Evolutionary conservation across 768 basidiomycete species (phyloP).

Genomic region (Phaffia tasmanica): DNA sequence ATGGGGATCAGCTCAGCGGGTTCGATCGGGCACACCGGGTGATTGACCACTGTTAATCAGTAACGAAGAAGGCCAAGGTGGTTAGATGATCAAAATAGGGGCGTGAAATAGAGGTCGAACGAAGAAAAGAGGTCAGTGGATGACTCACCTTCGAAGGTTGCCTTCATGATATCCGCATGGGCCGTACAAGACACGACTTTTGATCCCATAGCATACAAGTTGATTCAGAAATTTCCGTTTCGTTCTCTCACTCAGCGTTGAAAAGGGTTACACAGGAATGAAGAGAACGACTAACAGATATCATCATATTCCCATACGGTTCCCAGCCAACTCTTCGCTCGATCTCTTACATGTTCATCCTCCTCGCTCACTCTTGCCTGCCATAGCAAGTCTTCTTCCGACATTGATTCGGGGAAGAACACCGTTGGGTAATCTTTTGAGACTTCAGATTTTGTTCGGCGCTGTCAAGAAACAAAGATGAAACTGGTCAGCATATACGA

Average conservation of each 20-base stretch:
- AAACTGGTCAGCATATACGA: too few species aligned
- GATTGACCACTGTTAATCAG: background rate
- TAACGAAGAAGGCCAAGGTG: too few species aligned
- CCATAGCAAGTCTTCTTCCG: slow-evolving; percentile 7
- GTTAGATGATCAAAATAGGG: background rate
- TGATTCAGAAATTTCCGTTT: too few species aligned
- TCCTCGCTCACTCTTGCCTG: background rate
- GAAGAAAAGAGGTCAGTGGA: background rate
- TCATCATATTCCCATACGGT: background rate
- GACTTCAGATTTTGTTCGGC: slow-evolving; percentile 7
- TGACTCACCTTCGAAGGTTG: slow-evolving; percentile 8
- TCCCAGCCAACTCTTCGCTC: background rate
- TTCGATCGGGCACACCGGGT: slow-evolving; percentile 2
- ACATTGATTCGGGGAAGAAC: background rate
- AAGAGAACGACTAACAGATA: background rate
- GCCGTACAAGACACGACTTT: slow-evolving; percentile 1
- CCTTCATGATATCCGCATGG: slow-evolving; percentile 7
- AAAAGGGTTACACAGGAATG: background rate
- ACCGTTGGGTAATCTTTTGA: background rate
- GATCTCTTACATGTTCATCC: background rate
- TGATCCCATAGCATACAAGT: too few species aligned
- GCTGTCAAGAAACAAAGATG: background rate
- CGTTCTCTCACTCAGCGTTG: background rate
- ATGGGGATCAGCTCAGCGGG: slow-evolving; percentile 1
- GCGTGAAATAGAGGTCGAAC: background rate